These are phyloP conservation scores for Ilyonectria destructans DNA, from an alignment of 2,329 filamentous ascomycete genomes.

Conservation along the genomic window DNA sequence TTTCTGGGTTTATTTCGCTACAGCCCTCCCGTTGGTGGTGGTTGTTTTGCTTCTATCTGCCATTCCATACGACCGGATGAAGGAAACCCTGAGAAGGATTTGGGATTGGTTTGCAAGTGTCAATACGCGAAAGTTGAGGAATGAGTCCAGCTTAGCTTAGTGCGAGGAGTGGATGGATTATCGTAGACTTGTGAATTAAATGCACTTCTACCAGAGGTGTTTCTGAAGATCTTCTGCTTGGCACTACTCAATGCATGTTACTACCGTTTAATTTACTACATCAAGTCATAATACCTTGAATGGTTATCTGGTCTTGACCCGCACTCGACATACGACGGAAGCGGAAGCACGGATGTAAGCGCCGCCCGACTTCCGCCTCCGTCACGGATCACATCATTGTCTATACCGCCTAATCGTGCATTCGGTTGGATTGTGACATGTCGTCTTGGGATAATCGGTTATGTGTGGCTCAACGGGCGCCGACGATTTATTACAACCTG, in stretches of 20 bases:
- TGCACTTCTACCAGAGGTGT: no score
- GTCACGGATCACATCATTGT: no score
- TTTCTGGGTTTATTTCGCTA: slow-evolving; percentile 24
- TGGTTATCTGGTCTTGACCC: no score
- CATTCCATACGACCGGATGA: slow-evolving; percentile 2
- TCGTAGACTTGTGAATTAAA: no score
- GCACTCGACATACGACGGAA: not conserved
- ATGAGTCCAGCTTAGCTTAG: no score
- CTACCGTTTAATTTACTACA: no score
- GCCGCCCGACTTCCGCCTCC: not conserved
- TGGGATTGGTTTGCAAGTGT: not conserved
- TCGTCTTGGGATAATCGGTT: not conserved
- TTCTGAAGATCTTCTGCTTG: no score
- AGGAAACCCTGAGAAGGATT: not conserved
- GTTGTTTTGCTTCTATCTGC: slow-evolving; percentile 18
- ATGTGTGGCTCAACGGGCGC: not conserved
- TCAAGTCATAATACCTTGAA: not conserved
- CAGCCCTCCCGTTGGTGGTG: slow-evolving; percentile 6
- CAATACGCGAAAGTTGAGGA: not conserved
- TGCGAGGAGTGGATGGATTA: no score
- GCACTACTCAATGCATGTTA: no score
- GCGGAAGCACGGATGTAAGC: not conserved
- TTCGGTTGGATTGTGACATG: not conserved
- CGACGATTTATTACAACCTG: no score
- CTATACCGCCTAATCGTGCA: not conserved